A percentile compares a stretch with the other conserved stretches of the same genome.
These are phyloP conservation scores for Trametes hirsuta DNA, from an alignment of 1,284 basidiomycete species.

Conservation along the genomic window DNA sequence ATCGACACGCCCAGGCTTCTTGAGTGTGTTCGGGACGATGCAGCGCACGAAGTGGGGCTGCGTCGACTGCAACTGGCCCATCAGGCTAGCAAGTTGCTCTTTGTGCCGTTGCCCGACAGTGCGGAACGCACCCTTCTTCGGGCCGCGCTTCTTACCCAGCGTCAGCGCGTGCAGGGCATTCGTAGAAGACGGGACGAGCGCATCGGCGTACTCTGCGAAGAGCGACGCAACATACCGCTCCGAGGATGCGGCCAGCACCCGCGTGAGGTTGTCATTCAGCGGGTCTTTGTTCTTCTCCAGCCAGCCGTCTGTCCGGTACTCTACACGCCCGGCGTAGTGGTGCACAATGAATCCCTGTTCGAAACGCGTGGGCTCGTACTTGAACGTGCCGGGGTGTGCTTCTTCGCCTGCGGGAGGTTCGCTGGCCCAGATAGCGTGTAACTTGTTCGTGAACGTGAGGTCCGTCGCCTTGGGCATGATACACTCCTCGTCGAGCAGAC, in stretches of 20 bases:
- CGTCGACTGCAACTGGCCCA: constrained; percentile 90
- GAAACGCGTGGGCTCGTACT: constrained; percentile 89
- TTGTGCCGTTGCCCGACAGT: constrained; percentile 97
- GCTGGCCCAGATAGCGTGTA: constrained; percentile 73
- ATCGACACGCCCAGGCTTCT: constrained; percentile 92
- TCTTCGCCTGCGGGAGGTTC: constrained; percentile 51
- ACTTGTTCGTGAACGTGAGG: constrained; percentile 92
- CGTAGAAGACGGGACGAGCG: constrained; percentile 28
- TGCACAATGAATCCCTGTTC: constrained; percentile 95
- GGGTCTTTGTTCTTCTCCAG: constrained; percentile 99
- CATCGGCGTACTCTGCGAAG: constrained; percentile 83
- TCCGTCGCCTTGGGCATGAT: constrained; percentile 99
- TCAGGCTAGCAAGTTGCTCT: constrained; percentile 92
- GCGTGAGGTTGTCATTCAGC: constrained; percentile 94
- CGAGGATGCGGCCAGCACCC: constrained; percentile 84
- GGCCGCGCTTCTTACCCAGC: constrained; percentile 73
- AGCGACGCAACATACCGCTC: constrained; percentile 84
- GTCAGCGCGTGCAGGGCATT: constrained; percentile 45
- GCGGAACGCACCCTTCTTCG: constrained; percentile 97
- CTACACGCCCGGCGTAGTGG: constrained; percentile 97
- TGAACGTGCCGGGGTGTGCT: constrained; percentile 75
- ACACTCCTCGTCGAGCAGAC: constrained; percentile 96
- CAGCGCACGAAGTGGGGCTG: constrained; percentile 99
- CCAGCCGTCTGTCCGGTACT: constrained; percentile 97
- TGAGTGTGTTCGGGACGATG: constrained; percentile 94